Conservation (phyloP, 495 filamentous ascomycete genomes). For the Bathelium albidoporum region DNA sequence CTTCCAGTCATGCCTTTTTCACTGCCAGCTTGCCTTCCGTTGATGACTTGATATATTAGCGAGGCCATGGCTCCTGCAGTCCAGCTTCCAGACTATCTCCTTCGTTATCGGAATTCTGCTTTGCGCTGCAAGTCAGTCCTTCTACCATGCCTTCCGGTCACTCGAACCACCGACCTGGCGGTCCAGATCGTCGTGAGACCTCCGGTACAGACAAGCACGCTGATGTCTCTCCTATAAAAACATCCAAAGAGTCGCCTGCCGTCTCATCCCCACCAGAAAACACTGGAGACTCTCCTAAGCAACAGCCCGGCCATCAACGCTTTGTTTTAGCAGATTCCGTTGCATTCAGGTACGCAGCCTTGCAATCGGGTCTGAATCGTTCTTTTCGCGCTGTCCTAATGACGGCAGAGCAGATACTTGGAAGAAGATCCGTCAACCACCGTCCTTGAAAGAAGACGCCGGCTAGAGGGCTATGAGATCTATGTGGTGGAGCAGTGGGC, state of each 20-base stretch:
- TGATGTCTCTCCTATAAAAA: background rate
- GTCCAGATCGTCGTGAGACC: background rate
- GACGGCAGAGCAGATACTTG: constrained; percentile 49
- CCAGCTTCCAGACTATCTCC: too few relatives aligned
- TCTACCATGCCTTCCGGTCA: background rate
- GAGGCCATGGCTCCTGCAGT: background rate
- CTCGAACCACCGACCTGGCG: background rate
- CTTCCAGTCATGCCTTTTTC: background rate
- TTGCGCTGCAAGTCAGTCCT: background rate
- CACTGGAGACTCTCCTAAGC: background rate
- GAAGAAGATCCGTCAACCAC: constrained; percentile 74
- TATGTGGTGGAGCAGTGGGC: constrained; percentile 98
- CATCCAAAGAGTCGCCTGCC: constrained; percentile 6
- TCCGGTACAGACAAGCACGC: background rate
- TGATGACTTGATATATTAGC: too few relatives aligned
- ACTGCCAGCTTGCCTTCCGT: background rate
- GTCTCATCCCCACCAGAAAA: background rate
- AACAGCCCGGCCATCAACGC: constrained; percentile 25
- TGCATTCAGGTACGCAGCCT: constrained; percentile 26
- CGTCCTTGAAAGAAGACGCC: constrained; percentile 58
- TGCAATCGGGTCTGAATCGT: background rate
- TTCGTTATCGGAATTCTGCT: background rate
- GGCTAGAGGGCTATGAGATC: constrained; percentile 76
- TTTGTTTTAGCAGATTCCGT: constrained; percentile 36
- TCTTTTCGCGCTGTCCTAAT: background rate